Evolutionary conservation across 202 grass and related monocot genomes (phyloP).

Genomic region (Zizania palustris): DNA sequence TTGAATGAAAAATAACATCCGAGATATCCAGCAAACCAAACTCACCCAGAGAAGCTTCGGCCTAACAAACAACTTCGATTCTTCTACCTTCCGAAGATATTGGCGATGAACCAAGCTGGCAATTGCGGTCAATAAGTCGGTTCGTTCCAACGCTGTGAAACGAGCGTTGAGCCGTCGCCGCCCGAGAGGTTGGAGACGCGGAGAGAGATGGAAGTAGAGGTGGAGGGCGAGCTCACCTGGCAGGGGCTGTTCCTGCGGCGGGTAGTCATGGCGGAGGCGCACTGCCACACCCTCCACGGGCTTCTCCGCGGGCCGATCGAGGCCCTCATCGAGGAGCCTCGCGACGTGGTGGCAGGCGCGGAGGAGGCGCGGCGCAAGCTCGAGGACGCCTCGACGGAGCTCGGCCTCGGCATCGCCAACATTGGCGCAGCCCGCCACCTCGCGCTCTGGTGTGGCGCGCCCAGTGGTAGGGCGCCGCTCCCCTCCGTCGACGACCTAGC

Average conservation of each 20-base stretch:
- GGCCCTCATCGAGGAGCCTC: not conserved
- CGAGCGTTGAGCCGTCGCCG: too few species aligned
- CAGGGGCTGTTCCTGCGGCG: slow-evolving; percentile 28
- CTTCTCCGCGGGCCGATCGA: not conserved
- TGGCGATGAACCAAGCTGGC: too few species aligned
- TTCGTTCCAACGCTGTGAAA: not conserved
- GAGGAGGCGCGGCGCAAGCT: slow-evolving; percentile 11
- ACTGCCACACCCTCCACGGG: not conserved
- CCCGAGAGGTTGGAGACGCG: not conserved
- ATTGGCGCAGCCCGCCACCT: slow-evolving; percentile 33
- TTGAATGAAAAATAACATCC: too few species aligned
- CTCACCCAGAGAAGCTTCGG: too few species aligned
- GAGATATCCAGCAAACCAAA: too few species aligned
- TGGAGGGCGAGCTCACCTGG: slow-evolving; percentile 2
- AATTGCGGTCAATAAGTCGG: not conserved
- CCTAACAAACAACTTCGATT: too few species aligned
- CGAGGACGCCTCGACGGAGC: slow-evolving; percentile 7
- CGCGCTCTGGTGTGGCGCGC: not conserved
- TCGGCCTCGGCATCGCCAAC: slow-evolving; percentile 34
- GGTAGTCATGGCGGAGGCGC: not conserved
- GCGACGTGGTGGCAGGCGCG: not conserved
- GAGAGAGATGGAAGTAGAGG: not conserved
- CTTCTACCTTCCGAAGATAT: too few species aligned
- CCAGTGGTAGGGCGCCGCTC: slow-evolving; percentile 1
- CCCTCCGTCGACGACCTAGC: slow-evolving; percentile 13